Conservation (phyloP, 768 basidiomycete genomes). For the Trametes coccinea region DNA sequence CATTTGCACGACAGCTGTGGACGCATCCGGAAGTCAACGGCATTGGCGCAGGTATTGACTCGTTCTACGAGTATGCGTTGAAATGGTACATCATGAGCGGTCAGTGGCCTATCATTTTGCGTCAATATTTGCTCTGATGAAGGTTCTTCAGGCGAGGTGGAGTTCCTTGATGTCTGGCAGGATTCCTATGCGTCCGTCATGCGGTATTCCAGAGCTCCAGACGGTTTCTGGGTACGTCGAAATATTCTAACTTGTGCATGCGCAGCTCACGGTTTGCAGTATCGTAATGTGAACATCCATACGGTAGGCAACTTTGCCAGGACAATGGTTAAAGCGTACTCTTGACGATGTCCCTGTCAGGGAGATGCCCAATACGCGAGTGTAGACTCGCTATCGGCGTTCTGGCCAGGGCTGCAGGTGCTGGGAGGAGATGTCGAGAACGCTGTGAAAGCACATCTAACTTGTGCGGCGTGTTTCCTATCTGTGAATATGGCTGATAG, state of each 20-base stretch:
- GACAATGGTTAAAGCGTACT: no score
- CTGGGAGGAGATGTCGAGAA: slow-evolving; percentile 82
- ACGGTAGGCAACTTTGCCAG: slow-evolving; percentile 24
- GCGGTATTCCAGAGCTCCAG: slow-evolving; percentile 76
- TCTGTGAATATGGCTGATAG: no score
- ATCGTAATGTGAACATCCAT: slow-evolving; percentile 75
- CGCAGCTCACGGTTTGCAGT: slow-evolving; percentile 49
- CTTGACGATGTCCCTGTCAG: slow-evolving; percentile 41
- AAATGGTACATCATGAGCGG: slow-evolving; percentile 91
- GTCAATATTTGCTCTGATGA: neutral
- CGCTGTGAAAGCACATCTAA: slow-evolving; percentile 89
- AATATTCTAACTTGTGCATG: neutral
- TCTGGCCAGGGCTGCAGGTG: slow-evolving; percentile 96
- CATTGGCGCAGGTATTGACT: slow-evolving; percentile 94
- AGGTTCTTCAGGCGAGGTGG: slow-evolving; percentile 34
- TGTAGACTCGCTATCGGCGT: slow-evolving; percentile 95
- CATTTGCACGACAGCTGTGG: slow-evolving; percentile 57
- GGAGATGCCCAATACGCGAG: slow-evolving; percentile 70
- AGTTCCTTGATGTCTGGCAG: slow-evolving; percentile 41
- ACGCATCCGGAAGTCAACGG: slow-evolving; percentile 71
- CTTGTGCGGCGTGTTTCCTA: slow-evolving; percentile 53
- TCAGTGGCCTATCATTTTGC: slow-evolving; percentile 33
- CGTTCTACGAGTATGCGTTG: slow-evolving; percentile 91
- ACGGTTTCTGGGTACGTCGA: slow-evolving; percentile 81
- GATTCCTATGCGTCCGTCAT: slow-evolving; percentile 50